These are phyloP conservation scores for Termitomyces titanicus DNA, from an alignment of 768 basidiomycete species.

Conservation along the genomic window DNA sequence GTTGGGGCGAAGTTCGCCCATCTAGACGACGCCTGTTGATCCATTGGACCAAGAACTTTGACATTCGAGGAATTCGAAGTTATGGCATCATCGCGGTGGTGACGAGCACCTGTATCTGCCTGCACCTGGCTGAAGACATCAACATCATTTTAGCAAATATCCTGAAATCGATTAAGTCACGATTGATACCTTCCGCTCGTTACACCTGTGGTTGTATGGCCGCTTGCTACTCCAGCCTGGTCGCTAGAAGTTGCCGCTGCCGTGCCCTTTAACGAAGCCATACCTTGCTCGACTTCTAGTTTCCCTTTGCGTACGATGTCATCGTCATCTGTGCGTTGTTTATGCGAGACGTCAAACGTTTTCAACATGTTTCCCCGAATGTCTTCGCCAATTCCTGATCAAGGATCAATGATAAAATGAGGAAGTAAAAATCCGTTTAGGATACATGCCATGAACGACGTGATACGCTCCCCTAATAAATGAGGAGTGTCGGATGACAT, in stretches of 20 bases:
- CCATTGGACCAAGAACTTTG: not conserved
- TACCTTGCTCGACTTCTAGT: conserved; percentile 35
- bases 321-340: conserved; percentile 27
- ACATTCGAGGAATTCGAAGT: not conserved
- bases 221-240: not conserved
- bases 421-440: no score
- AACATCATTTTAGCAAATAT: no score
- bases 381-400: conserved; percentile 39
- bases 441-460: not conserved
- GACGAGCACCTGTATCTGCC: not conserved
- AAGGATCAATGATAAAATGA: not conserved
- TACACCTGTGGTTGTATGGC: not conserved
- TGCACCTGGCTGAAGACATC: not conserved
- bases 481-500: no score
- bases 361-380: conserved; percentile 40
- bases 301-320: conserved; percentile 34
- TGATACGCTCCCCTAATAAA: not conserved
- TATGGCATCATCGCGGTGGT: not conserved
- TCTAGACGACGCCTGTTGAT: not conserved
- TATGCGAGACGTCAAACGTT: conserved; percentile 32
- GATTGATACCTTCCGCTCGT: not conserved
- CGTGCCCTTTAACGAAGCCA: conserved; percentile 23
- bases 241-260: not conserved
- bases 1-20: not conserved
- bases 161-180: no score